Evolutionary conservation across 1,139 yeast species (phyloP).

Genomic region (Debaryomycetaceae sp.): DNA sequence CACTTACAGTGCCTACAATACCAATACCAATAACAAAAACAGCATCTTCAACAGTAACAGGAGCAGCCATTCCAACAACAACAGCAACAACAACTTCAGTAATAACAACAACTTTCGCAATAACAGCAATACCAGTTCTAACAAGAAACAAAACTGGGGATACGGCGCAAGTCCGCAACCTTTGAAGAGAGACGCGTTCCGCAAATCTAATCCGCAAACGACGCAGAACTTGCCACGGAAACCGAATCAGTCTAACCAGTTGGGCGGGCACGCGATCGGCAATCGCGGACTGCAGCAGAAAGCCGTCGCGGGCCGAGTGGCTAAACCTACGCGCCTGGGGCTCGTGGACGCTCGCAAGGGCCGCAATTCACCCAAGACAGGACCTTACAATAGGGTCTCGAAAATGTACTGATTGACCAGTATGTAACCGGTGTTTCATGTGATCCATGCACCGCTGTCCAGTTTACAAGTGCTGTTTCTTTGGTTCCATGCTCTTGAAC

Average conservation of each 20-base stretch:
- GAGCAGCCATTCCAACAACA: slow-evolving; percentile 5
- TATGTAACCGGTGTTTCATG: no score
- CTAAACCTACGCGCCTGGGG: slow-evolving; percentile 8
- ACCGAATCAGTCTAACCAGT: background rate
- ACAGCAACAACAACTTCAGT: slow-evolving; percentile 5
- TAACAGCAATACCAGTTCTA: slow-evolving; percentile 14
- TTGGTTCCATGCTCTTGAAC: no score
- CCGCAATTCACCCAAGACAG: slow-evolving; percentile 6
- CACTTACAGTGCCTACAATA: no score
- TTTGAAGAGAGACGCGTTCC: no score
- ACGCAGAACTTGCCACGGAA: no score
- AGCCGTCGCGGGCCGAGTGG: background rate
- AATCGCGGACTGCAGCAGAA: background rate
- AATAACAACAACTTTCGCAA: slow-evolving; percentile 3
- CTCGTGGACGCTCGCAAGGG: slow-evolving; percentile 5
- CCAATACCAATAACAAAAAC: slow-evolving; percentile 8
- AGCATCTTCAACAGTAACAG: slow-evolving; percentile 9
- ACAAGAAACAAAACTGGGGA: slow-evolving; percentile 23
- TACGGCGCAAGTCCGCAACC: no score
- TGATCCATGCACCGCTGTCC: no score
- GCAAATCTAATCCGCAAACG: no score
- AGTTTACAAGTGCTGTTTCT: no score
- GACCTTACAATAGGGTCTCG: slow-evolving; percentile 7
- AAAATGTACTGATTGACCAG: background rate
- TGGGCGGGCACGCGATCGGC: slow-evolving; percentile 1